phyloP scores from a whole-genome alignment of 495 filamentous ascomycete species.

The Neurospora sp. region DNA sequence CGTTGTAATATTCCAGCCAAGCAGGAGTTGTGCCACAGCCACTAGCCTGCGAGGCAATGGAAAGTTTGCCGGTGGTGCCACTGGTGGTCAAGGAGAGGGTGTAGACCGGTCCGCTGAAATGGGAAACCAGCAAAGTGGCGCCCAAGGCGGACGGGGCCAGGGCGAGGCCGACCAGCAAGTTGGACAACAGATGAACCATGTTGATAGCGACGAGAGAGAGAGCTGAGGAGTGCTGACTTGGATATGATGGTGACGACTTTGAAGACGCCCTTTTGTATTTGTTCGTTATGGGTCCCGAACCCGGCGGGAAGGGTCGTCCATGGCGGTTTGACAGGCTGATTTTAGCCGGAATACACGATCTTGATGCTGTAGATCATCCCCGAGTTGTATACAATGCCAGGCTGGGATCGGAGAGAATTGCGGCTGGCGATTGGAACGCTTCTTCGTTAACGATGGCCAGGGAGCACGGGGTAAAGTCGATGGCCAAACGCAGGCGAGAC shows the following conservation, averaged over 20 bases:
- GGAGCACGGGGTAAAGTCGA: not conserved
- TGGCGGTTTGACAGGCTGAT: not conserved
- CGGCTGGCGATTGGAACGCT: not conserved
- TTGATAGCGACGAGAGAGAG: not conserved
- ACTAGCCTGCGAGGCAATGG: constrained; percentile 19
- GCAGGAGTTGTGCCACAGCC: constrained; percentile 37
- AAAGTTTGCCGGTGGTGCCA: constrained; percentile 18
- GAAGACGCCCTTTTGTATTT: not conserved
- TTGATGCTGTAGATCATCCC: not conserved
- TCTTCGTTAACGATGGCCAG: not conserved
- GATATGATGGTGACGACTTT: not conserved
- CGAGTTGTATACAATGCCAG: not conserved
- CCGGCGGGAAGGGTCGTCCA: not conserved
- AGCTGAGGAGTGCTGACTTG: not conserved
- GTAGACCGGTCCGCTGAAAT: constrained; percentile 34
- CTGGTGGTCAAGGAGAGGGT: constrained; percentile 21
- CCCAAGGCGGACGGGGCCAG: constrained; percentile 24
- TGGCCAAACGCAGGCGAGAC: not conserved
- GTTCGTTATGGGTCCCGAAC: not conserved
- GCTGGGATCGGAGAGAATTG: not conserved
- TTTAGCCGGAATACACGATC: not conserved
- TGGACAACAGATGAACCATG: not conserved
- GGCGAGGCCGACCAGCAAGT: constrained; percentile 5
- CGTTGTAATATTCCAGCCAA: constrained; percentile 44
- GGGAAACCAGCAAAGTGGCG: constrained; percentile 30